Evolutionary conservation across 108 stramenopile genomes (phyloP).

Genomic region (Discostella pseudostelligera): DNA sequence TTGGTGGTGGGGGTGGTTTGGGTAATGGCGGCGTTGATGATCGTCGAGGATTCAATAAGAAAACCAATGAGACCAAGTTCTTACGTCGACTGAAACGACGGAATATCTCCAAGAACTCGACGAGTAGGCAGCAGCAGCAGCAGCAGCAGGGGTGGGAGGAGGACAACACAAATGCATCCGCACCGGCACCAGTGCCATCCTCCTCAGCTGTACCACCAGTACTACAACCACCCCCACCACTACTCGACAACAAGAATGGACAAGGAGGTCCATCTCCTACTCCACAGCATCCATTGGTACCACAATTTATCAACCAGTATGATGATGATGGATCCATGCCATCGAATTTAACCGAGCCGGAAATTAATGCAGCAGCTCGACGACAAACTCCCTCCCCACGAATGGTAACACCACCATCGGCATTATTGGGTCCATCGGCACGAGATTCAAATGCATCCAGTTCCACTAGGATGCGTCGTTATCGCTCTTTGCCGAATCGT

Average conservation of each 20-base stretch:
- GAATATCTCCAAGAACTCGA: not conserved
- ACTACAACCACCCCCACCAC: too few relatives aligned
- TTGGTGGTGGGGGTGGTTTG: too few relatives aligned
- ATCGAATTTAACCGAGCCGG: constrained; percentile 30
- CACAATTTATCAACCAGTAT: constrained; percentile 10
- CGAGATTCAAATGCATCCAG: not conserved
- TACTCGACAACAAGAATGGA: too few relatives aligned
- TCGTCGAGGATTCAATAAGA: not conserved
- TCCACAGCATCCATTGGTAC: not conserved
- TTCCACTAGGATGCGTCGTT: not conserved
- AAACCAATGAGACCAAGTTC: not conserved
- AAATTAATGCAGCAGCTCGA: not conserved
- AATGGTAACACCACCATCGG: not conserved
- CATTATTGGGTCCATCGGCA: not conserved
- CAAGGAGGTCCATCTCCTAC: not conserved
- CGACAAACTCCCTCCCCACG: not conserved
- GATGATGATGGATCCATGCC: constrained; percentile 20
- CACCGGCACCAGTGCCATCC: too few relatives aligned
- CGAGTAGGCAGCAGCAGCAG: too few relatives aligned
- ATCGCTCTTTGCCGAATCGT: not conserved
- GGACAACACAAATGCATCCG: too few relatives aligned
- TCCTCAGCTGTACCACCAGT: too few relatives aligned
- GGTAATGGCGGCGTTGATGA: not conserved
- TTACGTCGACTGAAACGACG: not conserved
- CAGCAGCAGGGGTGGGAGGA: too few relatives aligned